These are phyloP conservation scores for Eucalyptus pauciflora DNA, from an alignment of 345 rosid species.

Conservation along the genomic window DNA sequence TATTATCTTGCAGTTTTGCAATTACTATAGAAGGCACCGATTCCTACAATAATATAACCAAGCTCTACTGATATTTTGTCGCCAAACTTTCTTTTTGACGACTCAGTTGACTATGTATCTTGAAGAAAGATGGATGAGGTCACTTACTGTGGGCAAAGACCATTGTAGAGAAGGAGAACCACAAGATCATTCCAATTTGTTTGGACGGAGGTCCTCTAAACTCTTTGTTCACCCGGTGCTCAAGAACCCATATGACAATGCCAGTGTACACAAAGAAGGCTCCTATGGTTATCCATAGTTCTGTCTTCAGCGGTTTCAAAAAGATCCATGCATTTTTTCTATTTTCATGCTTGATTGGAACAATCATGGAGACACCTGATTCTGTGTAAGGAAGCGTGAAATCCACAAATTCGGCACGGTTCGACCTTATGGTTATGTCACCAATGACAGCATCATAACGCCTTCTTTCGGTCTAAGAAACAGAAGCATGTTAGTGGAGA, in stretches of 20 bases:
- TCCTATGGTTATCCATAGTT: constrained; percentile 22
- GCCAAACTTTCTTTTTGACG: background rate
- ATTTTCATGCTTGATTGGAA: background rate
- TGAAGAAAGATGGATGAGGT: background rate
- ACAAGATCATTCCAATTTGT: constrained; percentile 9
- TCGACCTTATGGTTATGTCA: constrained; percentile 7
- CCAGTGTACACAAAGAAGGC: constrained; percentile 8
- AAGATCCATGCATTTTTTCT: constrained; percentile 17
- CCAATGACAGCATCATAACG: constrained; percentile 9
- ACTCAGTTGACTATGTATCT: background rate
- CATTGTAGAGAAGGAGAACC: constrained; percentile 22
- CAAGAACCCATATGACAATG: constrained; percentile 14
- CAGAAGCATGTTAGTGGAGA: background rate
- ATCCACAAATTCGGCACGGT: constrained; percentile 6
- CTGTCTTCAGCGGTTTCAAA: constrained; percentile 23
- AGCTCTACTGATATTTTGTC: background rate
- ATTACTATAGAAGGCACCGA: background rate
- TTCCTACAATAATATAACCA: background rate
- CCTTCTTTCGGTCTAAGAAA: fast-evolving
- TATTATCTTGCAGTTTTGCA: background rate
- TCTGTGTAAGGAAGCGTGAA: constrained; percentile 30
- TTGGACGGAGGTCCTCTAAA: constrained; percentile 5
- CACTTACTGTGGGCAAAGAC: constrained; percentile 23
- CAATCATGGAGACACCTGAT: constrained; percentile 18
- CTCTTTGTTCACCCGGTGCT: constrained; percentile 10